A percentile compares a stretch with the other conserved stretches of the same genome.
Conservation (phyloP, 306 rosid genomes). For the Vicia villosa region DNA sequence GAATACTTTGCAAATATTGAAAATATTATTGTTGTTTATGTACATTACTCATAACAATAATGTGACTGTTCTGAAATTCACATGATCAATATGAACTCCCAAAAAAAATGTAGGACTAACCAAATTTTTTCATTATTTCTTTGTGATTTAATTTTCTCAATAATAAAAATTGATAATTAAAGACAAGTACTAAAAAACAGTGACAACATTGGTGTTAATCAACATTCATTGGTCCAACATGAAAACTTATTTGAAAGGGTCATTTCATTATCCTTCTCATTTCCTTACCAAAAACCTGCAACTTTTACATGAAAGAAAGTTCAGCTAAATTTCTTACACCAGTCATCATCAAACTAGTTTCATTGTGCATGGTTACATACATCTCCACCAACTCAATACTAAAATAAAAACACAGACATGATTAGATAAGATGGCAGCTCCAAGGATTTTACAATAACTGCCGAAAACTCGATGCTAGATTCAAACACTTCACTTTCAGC, state of each 20-base stretch:
- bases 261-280: neutral
- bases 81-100: no score
- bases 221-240: neutral
- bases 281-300: neutral
- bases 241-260: neutral
- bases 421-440: conserved; percentile 31
- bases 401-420: conserved; percentile 28
- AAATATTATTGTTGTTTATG: no score
- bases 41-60: no score
- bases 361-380: conserved; percentile 12
- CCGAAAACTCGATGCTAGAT: conserved; percentile 35
- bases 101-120: no score
- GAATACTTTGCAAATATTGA: no score
- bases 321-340: neutral
- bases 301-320: neutral
- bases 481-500: conserved; percentile 20
- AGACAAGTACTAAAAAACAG: neutral
- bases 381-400: conserved; percentile 28
- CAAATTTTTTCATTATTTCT: no score
- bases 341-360: neutral
- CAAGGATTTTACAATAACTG: conserved; percentile 37
- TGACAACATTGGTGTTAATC: no score
- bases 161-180: no score
- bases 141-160: no score
- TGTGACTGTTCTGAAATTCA: no score